phyloP scores from a whole-genome alignment of 1,284 basidiomycete genomes.

The Pulchroboletus neoregius region DNA sequence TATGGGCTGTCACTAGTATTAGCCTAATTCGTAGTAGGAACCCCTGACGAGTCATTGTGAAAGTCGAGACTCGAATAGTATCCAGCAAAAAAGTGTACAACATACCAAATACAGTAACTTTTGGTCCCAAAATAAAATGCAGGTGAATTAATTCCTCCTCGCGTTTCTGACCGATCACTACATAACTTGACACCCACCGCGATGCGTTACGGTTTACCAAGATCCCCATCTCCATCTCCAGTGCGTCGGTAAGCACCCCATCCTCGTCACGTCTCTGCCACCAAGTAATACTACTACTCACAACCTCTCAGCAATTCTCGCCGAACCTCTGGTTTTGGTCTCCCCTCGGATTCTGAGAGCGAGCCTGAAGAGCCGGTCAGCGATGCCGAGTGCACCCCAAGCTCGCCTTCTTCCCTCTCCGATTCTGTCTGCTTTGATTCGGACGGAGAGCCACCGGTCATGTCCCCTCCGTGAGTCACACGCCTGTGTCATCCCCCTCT shows the following conservation, averaged over 20 bases:
- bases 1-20: too few species aligned
- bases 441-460: slow-evolving; percentile 37
- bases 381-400: slow-evolving; percentile 25
- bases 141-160: too few species aligned
- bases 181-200: not conserved
- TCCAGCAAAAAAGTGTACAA: not conserved
- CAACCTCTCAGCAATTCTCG: slow-evolving; percentile 9
- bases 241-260: slow-evolving; percentile 41
- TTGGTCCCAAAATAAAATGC: not conserved
- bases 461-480: slow-evolving; percentile 34
- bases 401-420: slow-evolving; percentile 24
- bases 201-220: slow-evolving; percentile 62
- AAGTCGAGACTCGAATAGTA: too few species aligned
- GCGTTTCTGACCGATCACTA: slow-evolving; percentile 9
- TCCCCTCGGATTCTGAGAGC: slow-evolving; percentile 45
- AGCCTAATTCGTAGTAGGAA: too few species aligned
- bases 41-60: too few species aligned
- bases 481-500: not conserved
- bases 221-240: slow-evolving; percentile 60
- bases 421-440: slow-evolving; percentile 42
- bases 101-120: not conserved
- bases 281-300: not conserved
- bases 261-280: not conserved
- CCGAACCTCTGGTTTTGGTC: slow-evolving; percentile 49
- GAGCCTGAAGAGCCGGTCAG: slow-evolving; percentile 28